Evolutionary conservation across 495 filamentous ascomycete species (phyloP).

Genomic region (Neurospora intermedia): DNA sequence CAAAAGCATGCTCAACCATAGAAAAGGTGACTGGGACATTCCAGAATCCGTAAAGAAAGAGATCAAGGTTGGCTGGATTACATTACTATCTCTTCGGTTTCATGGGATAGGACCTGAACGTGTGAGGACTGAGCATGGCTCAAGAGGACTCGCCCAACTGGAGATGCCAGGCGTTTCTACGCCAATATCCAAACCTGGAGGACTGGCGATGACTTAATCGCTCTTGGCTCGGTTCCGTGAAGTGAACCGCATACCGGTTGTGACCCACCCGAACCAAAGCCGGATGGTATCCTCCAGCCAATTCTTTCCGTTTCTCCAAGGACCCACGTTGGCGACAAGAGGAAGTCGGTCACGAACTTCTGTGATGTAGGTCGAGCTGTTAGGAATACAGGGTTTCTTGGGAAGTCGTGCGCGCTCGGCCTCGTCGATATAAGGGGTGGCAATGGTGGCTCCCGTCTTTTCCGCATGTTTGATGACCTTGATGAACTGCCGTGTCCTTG

Average conservation of each 20-base stretch:
- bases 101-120: not conserved
- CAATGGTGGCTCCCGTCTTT: slow-evolving; percentile 20
- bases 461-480: slow-evolving; percentile 30
- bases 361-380: slow-evolving; percentile 26
- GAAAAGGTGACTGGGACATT: not conserved
- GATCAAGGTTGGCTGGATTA: not conserved
- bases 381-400: slow-evolving; percentile 9
- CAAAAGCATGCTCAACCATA: not conserved
- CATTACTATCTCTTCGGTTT: not conserved
- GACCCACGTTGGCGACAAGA: slow-evolving; percentile 18
- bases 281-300: slow-evolving; percentile 19
- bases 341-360: slow-evolving; percentile 22
- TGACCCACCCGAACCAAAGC: slow-evolving; percentile 19
- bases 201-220: not conserved
- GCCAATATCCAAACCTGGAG: not conserved
- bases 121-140: not conserved
- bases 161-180: not conserved
- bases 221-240: not conserved
- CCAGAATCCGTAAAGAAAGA: not conserved
- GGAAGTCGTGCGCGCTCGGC: slow-evolving; percentile 9
- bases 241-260: slow-evolving; percentile 21
- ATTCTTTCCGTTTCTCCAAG: slow-evolving; percentile 24
- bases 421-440: slow-evolving; percentile 15
- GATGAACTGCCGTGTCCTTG: slow-evolving; percentile 21
- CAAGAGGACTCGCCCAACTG: not conserved